Evolutionary conservation across 495 filamentous ascomycete species (phyloP).

Genomic region (Annulohypoxylon stygium): DNA sequence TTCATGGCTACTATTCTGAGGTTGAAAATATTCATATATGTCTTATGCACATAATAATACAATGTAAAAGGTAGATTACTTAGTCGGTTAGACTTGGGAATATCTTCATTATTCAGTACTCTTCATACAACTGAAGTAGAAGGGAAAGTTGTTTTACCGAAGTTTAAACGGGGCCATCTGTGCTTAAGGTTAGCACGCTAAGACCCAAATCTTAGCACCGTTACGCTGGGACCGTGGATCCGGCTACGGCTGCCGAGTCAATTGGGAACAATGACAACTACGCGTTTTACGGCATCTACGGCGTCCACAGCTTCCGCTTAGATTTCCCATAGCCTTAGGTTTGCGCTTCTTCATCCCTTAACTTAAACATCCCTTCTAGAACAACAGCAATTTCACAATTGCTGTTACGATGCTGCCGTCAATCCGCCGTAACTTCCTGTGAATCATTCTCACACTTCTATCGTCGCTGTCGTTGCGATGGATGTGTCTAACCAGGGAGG

Average conservation of each 20-base stretch:
- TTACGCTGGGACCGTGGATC: not conserved
- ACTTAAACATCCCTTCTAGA: not conserved
- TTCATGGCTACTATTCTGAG: too few species aligned
- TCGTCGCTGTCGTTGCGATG: slow-evolving; percentile 16
- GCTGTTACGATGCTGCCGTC: slow-evolving; percentile 22
- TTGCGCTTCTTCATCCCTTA: not conserved
- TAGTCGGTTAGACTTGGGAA: not conserved
- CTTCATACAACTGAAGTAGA: not conserved
- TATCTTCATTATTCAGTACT: not conserved
- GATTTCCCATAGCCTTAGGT: not conserved
- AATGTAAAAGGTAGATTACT: not conserved
- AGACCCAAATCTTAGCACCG: not conserved
- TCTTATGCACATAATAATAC: too few species aligned
- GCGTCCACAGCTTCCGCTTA: not conserved
- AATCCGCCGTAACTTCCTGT: slow-evolving; percentile 1
- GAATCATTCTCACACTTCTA: slow-evolving; percentile 17
- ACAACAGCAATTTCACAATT: slow-evolving; percentile 19
- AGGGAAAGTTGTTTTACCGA: not conserved
- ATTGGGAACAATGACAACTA: slow-evolving; percentile 14
- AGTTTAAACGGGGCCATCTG: slow-evolving; percentile 13
- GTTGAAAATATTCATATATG: too few species aligned
- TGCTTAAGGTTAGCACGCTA: not conserved
- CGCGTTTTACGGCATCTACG: slow-evolving; percentile 11
- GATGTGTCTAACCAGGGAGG: slow-evolving; percentile 26
- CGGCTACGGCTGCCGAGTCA: not conserved